Base-by-base conservation (phyloP, 1,284 basidiomycete species). In the Melampsora americana region DNA sequence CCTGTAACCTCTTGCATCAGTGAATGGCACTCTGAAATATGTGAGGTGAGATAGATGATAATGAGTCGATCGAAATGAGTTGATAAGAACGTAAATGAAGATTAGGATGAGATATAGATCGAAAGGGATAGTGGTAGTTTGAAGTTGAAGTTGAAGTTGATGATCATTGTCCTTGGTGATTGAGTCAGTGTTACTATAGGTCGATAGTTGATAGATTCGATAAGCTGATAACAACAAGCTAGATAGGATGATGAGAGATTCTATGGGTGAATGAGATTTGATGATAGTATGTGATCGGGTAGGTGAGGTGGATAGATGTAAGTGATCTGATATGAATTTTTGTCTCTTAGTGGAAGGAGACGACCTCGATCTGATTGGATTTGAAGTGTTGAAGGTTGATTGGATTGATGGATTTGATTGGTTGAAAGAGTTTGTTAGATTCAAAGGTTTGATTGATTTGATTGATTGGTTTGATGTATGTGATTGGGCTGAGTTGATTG, bases 1-100 rank as follows among this genome's bases (percentile, higher is more conserved):
- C 23, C 81, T 77, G 69, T 81, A 82, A 2, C 81, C 81, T 35
- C 81, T 77, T 42, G 79, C 78, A 76, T 82, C 81, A 56, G 81
- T 82, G 68, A 82, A 82, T 20, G 81, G 80, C 7, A 80, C 79
- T 66, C 79, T 78, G 77, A 79, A 80, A 72, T 80, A 79, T 30
- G 60, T 66, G 16, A n/a, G 42, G 46, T 46, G 16, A 14, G 42
- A 66, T 66, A 5, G 32, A 23, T 28, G 20, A 35, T 39, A 20
- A 12, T 28, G 39, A 16, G 5, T 26, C 16, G 16, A 28, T 62
- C 61, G 30, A 16, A 23, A 66, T 42, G 42, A 66, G 32, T n/a
- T 26, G 71, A 39, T 32, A 16, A 42, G 39, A 61, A 66, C 2
- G n/a, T 35, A 42, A 4, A 46, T 65, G 62, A 66, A 32, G 28